Evolutionary conservation across 2,329 filamentous ascomycete genomes (phyloP), one percentile per base, ranked within the genome.

Genomic region (Colletotrichum caudatum): DNA sequence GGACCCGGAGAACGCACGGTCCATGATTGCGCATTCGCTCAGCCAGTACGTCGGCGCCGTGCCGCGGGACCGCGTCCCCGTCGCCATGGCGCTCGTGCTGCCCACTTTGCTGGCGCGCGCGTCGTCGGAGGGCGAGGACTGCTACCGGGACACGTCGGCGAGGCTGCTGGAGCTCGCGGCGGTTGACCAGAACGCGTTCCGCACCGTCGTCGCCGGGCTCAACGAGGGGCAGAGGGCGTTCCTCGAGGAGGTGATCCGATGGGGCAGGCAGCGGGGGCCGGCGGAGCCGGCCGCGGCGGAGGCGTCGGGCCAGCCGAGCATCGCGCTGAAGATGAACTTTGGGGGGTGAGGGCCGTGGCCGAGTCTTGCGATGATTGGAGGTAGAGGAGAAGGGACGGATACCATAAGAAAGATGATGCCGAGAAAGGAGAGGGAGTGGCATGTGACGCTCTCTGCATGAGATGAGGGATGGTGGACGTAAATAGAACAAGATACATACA

Each of bases 301-400:
- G 62, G 85, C 83, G 70, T 83, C 85, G 69, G 87, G 84, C 37
- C 90, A 89, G 81, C 96, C 96, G 16, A 96, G 86, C 74, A 99
- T 99, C 86, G 94, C 94, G 65, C 82, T 99, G 78, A 96, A 97
- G 87, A 97, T 98, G 93, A 88, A 97, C 81, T 98, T 99, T 87
- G 90, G 89, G 6, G 82, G 84, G 23, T 80, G 64, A 78, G 35
- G 53, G 18, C 18, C 23, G 37, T 53, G 53, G 41, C 37, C 20
- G 37, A n/a, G 20, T 35, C 14, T 51, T n/a, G 8, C 26, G 44
- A 37, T 26, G 9, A 33, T 37, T 11, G 26, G 9, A 48, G 41
- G 23, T 12, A 39, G 16, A 57, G 29, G 26, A 44, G 16, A 44
- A 44, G n/a, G 18, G 37, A 57, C 8, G 16, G 23, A 48, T 56